Percentiles rank a stretch among this genome's conserved stretches.
Evolutionary conservation across 164 flowering plant species (phyloP).

Genomic region (Vitis labrusca): DNA sequence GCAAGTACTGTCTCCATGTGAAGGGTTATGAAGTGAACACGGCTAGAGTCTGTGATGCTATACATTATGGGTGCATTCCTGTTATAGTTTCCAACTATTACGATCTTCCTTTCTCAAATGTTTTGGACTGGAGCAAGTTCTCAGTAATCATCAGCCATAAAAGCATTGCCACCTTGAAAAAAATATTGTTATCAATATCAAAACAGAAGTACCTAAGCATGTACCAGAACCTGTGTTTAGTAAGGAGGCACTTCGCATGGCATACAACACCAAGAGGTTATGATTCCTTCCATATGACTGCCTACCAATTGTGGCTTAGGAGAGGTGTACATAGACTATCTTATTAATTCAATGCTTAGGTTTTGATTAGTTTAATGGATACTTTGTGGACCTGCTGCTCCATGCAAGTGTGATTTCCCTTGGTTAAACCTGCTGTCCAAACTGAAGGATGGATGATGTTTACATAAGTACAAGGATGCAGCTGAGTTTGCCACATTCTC

Average conservation of each 20-base stretch:
- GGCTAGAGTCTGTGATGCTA: constrained; percentile 56
- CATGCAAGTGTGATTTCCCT: too few relatives aligned
- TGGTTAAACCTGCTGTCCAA: too few relatives aligned
- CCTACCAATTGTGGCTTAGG: constrained; percentile 53
- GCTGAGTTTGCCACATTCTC: too few relatives aligned
- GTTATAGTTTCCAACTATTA: constrained; percentile 55
- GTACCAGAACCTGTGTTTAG: constrained; percentile 37
- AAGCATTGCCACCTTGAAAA: constrained; percentile 36
- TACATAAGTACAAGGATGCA: too few relatives aligned
- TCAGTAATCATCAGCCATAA: constrained; percentile 39
- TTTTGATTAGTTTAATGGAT: too few relatives aligned
- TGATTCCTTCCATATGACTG: constrained; percentile 59
- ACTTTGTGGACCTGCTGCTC: too few relatives aligned
- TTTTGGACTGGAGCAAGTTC: constrained; percentile 56
- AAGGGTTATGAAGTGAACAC: constrained; percentile 71
- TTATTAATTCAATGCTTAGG: background rate
- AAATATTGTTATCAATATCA: constrained; percentile 32
- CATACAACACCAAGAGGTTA: constrained; percentile 36
- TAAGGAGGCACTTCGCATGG: constrained; percentile 56
- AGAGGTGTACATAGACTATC: constrained; percentile 25
- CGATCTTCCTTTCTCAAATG: constrained; percentile 58
- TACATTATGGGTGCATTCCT: constrained; percentile 61
- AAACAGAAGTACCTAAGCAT: constrained; percentile 28
- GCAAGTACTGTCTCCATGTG: constrained; percentile 55
- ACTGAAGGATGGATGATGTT: too few relatives aligned